Evolutionary conservation across 139 green algal species (phyloP).

Genomic region (Desmodesmus armatus): DNA sequence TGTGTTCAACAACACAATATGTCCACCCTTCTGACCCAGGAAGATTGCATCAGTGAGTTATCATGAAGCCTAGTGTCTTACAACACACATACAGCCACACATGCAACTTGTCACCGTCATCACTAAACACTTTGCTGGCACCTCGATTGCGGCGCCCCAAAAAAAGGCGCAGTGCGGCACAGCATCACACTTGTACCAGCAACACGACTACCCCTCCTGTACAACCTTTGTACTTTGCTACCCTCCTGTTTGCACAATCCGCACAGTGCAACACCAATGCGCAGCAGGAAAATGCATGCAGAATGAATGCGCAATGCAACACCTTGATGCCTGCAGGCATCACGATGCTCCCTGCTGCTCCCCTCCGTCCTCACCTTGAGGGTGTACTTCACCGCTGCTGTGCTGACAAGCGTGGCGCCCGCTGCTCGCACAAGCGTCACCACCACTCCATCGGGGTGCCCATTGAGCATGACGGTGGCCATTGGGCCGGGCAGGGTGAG

Average conservation of each 20-base stretch:
- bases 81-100: not conserved
- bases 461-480: not conserved
- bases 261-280: not conserved
- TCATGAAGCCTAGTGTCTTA: not conserved
- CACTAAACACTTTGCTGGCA: not conserved
- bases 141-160: too few relatives aligned
- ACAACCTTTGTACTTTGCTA: too few relatives aligned
- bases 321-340: not conserved
- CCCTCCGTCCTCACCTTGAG: constrained; percentile 14
- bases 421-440: constrained; percentile 1
- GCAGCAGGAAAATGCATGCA: not conserved
- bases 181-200: too few relatives aligned
- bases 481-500: constrained; percentile 12
- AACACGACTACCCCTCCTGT: too few relatives aligned
- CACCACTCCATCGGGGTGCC: not conserved
- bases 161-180: too few relatives aligned
- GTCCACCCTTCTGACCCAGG: not conserved
- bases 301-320: not conserved
- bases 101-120: not conserved
- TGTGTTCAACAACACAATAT: not conserved
- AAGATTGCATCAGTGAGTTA: not conserved
- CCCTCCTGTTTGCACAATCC: not conserved
- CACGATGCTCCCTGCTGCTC: not conserved
- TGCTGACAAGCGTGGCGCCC: constrained; percentile 27
- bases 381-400: constrained; percentile 26